These are phyloP conservation scores for Gynochthodes officinalis DNA, from an alignment of 257 asterid species.

Conservation along the genomic window DNA sequence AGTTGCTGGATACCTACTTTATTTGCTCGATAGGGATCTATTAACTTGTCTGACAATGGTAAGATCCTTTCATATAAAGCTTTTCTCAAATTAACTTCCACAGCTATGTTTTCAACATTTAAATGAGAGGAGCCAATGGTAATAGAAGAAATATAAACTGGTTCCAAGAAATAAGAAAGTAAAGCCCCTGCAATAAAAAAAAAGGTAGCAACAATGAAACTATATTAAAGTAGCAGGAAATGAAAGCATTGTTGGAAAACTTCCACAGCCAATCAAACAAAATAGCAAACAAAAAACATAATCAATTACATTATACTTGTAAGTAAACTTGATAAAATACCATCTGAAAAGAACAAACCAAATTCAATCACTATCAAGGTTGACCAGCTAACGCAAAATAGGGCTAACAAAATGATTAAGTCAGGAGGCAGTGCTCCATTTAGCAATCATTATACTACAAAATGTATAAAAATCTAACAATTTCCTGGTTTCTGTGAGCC, in stretches of 20 bases:
- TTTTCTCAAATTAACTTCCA: slow-evolving; percentile 41
- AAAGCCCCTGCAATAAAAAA: slow-evolving; percentile 58
- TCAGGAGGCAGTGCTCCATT: background rate
- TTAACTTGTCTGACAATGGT: slow-evolving; percentile 53
- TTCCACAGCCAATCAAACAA: background rate
- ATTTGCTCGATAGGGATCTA: slow-evolving; percentile 63
- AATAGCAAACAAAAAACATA: background rate
- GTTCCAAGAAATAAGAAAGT: slow-evolving; percentile 77
- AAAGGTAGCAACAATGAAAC: background rate
- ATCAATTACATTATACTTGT: no score
- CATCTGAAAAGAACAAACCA: no score
- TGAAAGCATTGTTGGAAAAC: background rate
- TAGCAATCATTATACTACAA: background rate
- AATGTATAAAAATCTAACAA: background rate
- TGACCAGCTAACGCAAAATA: background rate
- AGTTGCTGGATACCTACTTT: slow-evolving; percentile 37
- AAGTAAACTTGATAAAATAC: no score
- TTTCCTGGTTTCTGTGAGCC: background rate
- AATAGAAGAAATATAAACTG: slow-evolving; percentile 68
- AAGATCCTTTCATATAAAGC: slow-evolving; percentile 54
- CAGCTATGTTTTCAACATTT: slow-evolving; percentile 25
- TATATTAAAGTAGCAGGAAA: background rate
- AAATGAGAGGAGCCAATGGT: slow-evolving; percentile 56
- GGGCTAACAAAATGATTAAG: background rate
- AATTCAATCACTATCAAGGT: background rate